Percentiles rank a stretch among this genome's conserved stretches.
Evolutionary conservation across 164 flowering plant species (phyloP).

Genomic region (Tetracentron sinense): DNA sequence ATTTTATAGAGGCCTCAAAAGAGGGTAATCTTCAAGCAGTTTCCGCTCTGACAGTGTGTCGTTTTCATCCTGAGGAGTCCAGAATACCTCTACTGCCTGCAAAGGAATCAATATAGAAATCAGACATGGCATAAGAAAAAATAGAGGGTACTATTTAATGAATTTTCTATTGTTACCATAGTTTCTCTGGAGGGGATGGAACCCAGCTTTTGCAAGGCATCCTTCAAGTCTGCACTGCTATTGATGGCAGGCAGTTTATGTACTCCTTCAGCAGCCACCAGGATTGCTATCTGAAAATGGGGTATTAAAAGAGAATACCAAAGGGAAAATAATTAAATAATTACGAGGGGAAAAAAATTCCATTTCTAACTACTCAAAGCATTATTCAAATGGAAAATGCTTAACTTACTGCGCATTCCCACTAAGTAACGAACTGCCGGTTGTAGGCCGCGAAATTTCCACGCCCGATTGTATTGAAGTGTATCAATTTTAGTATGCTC

Average conservation of each 20-base stretch:
- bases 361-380: too few relatives aligned
- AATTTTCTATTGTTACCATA: slow-evolving; percentile 35
- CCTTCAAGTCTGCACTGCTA: slow-evolving; percentile 70
- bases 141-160: not conserved
- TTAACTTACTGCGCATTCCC: too few relatives aligned
- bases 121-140: slow-evolving; percentile 16
- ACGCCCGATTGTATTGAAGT: too few relatives aligned
- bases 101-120: slow-evolving; percentile 9
- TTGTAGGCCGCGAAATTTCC: too few relatives aligned
- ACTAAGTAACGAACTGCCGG: too few relatives aligned
- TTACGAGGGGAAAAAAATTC: too few relatives aligned
- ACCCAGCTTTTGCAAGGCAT: slow-evolving; percentile 83
- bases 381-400: too few relatives aligned
- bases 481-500: too few relatives aligned
- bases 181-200: slow-evolving; percentile 72
- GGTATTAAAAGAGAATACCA: not conserved
- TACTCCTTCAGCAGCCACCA: slow-evolving; percentile 89
- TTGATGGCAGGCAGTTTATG: slow-evolving; percentile 73
- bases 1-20: slow-evolving; percentile 70
- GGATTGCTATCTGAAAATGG: slow-evolving; percentile 61
- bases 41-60: slow-evolving; percentile 81
- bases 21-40: slow-evolving; percentile 87
- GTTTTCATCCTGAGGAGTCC: slow-evolving; percentile 95
- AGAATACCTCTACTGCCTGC: slow-evolving; percentile 94
- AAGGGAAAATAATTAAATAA: not conserved